These are phyloP conservation scores for Grosmannia clavigera DNA, from an alignment of 2,329 filamentous ascomycete genomes.

Conservation along the genomic window DNA sequence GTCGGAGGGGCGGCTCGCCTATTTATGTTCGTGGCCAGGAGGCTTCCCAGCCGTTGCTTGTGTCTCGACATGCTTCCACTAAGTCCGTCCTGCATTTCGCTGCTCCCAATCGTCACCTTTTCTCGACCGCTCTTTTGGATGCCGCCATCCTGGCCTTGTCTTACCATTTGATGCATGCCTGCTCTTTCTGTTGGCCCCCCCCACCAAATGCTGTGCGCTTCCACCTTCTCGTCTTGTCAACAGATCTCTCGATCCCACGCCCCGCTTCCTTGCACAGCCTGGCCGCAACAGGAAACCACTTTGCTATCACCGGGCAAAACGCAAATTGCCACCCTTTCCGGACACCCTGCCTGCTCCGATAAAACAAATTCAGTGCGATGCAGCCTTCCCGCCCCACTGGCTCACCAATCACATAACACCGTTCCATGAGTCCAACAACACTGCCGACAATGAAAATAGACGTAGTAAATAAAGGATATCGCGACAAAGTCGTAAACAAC, in stretches of 20 bases:
- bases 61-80: too few species aligned
- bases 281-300: not conserved
- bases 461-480: not conserved
- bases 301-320: not conserved
- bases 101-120: too few species aligned
- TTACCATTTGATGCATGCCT: not conserved
- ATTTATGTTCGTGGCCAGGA: conserved; percentile 21
- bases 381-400: not conserved
- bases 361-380: not conserved
- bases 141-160: not conserved
- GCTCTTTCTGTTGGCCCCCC: not conserved
- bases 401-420: conserved; percentile 15
- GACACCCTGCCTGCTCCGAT: not conserved
- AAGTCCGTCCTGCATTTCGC: not conserved
- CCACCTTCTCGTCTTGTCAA: too few species aligned
- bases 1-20: conserved; percentile 11
- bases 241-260: too few species aligned
- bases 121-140: not conserved
- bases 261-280: not conserved
- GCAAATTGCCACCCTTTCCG: not conserved
- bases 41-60: not conserved
- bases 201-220: not conserved
- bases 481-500: not conserved
- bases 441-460: not conserved
- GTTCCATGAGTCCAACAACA: not conserved